Evolutionary conservation across 371 early-diverging fungal species (phyloP).

Genomic region (Mucor plumbeus): DNA sequence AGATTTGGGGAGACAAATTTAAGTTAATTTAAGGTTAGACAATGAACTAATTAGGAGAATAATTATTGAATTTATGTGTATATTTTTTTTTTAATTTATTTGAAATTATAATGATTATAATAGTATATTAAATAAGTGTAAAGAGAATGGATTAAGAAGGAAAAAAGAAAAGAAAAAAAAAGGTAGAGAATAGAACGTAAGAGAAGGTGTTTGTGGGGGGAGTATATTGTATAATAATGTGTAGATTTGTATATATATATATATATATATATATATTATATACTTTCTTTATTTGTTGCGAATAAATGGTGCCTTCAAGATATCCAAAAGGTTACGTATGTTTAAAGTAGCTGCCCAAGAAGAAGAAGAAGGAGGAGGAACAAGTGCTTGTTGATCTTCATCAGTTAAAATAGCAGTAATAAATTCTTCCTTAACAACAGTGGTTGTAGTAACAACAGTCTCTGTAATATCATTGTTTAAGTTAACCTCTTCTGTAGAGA

Average conservation of each 20-base stretch:
- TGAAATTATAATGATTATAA: neutral
- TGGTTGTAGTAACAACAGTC: neutral
- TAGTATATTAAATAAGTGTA: neutral
- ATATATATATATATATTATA: too few species aligned
- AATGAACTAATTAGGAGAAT: neutral
- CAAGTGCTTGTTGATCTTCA: neutral
- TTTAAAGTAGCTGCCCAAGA: slow-evolving; percentile 18
- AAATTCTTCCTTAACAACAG: neutral
- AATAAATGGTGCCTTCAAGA: slow-evolving; percentile 24
- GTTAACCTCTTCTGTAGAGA: slow-evolving; percentile 3
- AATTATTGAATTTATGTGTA: neutral
- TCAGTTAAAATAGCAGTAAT: neutral
- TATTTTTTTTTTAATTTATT: neutral
- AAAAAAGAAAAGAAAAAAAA: too few species aligned
- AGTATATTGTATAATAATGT: neutral
- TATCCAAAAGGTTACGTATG: slow-evolving; percentile 23
- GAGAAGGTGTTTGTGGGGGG: neutral
- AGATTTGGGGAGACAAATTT: too few species aligned
- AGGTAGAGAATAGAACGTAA: neutral
- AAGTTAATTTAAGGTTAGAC: too few species aligned
- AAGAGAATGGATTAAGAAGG: neutral
- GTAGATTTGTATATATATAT: neutral
- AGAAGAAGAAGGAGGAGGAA: slow-evolving; percentile 5
- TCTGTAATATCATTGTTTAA: neutral
- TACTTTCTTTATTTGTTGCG: neutral